Percentiles rank a stretch among this genome's conserved stretches.
Evolutionary conservation across 345 rosid genomes (phyloP).

Genomic region (Populus davidiana): DNA sequence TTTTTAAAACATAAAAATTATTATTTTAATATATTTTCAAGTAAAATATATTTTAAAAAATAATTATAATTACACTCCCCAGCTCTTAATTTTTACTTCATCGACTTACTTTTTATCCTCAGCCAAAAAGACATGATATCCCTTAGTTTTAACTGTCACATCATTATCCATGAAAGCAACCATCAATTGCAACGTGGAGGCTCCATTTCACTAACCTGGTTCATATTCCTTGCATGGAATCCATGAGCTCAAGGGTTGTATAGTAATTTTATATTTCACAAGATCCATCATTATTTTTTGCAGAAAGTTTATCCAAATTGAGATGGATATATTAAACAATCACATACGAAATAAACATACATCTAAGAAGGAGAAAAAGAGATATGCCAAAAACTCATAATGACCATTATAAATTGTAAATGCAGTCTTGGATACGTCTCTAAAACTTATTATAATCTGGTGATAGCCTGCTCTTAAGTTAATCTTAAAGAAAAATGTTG

Average conservation of each 20-base stretch:
- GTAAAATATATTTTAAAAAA: no score
- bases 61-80: no score
- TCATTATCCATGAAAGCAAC: not conserved
- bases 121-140: not conserved
- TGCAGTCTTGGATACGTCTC: no score
- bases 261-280: conserved; percentile 22
- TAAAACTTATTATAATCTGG: no score
- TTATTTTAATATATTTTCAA: no score
- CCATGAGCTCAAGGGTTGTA: not conserved
- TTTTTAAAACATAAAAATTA: no score
- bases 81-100: no score
- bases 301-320: conserved; percentile 8
- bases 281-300: conserved; percentile 14
- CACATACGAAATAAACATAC: not conserved
- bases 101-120: not conserved
- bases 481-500: no score
- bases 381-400: conserved; percentile 21
- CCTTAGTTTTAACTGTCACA: not conserved
- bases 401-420: no score
- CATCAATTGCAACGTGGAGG: not conserved
- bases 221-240: not conserved
- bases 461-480: no score
- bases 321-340: not conserved
- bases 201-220: conserved; percentile 36
- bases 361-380: conserved; percentile 9